phyloP scores from a whole-genome alignment of 129 eudicot genomes.

The Lactuca sativa region DNA sequence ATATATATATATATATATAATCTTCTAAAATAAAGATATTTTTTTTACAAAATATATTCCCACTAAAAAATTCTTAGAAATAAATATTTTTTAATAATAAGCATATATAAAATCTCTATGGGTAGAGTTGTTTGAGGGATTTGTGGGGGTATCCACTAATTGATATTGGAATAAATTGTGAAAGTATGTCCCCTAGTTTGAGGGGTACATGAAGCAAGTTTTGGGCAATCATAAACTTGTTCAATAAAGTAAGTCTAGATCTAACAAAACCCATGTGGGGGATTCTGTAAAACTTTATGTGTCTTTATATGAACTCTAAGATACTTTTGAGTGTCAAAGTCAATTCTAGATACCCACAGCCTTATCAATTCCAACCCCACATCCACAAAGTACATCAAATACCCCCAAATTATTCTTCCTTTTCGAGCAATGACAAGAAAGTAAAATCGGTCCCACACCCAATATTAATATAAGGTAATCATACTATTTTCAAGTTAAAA shows the following conservation, averaged over 20 bases:
- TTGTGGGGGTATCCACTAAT: conserved; percentile 36
- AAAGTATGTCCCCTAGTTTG: conserved; percentile 36
- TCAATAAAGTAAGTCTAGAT: conserved; percentile 39
- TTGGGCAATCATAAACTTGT: conserved; percentile 40
- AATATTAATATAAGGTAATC: neutral
- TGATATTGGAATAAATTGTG: conserved; percentile 29
- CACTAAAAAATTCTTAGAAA: no score
- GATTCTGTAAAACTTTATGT: conserved; percentile 35
- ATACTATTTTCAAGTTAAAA: neutral
- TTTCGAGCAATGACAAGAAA: neutral
- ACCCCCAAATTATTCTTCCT: conserved; percentile 8
- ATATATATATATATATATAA: no score
- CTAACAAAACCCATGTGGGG: conserved; percentile 43
- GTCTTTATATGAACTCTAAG: conserved; percentile 32
- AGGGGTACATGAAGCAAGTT: conserved; percentile 32
- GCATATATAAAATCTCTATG: neutral
- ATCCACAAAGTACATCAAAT: conserved; percentile 17
- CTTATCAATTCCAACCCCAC: conserved; percentile 12
- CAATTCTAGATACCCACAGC: conserved; percentile 9
- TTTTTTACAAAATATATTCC: no score
- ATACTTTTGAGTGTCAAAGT: conserved; percentile 31
- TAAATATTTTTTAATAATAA: neutral
- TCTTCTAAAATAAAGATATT: neutral
- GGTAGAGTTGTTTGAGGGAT: conserved; percentile 33
- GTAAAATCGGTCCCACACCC: neutral